Conservation (phyloP, 2,329 filamentous ascomycete genomes). For the Xylariaceae sp. region DNA sequence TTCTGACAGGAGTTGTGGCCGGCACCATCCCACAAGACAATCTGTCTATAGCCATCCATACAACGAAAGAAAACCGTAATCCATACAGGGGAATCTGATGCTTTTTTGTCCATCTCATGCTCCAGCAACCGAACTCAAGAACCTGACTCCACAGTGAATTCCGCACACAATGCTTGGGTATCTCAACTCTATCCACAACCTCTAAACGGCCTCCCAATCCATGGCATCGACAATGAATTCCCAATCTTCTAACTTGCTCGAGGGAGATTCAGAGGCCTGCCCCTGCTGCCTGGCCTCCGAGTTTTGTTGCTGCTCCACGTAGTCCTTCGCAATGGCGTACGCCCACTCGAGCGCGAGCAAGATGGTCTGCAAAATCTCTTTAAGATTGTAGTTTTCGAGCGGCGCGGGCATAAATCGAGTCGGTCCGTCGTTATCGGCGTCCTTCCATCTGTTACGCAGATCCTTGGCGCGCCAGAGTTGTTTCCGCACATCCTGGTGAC, state of each 20-base stretch:
- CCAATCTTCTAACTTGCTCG: slow-evolving; percentile 42
- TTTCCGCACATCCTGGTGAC: slow-evolving; percentile 48
- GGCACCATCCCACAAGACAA: neutral
- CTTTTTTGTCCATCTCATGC: too few relatives aligned
- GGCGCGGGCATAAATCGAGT: slow-evolving; percentile 30
- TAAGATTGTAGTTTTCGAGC: slow-evolving; percentile 57
- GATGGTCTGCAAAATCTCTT: slow-evolving; percentile 52
- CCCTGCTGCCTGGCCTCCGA: slow-evolving; percentile 2
- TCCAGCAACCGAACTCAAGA: too few relatives aligned
- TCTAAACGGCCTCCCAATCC: slow-evolving; percentile 48
- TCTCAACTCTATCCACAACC: neutral
- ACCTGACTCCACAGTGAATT: neutral
- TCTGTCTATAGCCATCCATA: neutral
- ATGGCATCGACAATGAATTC: slow-evolving; percentile 55
- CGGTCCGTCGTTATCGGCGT: slow-evolving; percentile 45
- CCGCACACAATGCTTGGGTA: neutral
- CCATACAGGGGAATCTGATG: too few relatives aligned
- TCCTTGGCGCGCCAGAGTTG: slow-evolving; percentile 63
- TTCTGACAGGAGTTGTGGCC: too few relatives aligned
- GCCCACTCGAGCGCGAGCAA: slow-evolving; percentile 56
- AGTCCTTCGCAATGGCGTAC: slow-evolving; percentile 46
- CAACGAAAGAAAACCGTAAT: neutral
- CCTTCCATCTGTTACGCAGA: slow-evolving; percentile 67
- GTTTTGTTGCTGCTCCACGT: slow-evolving; percentile 33
- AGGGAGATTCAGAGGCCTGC: slow-evolving; percentile 21